Percentiles rank a stretch among this genome's conserved stretches.
Conservation (phyloP, 2,329 filamentous ascomycete species). For the Leptoxyphium fumago region DNA sequence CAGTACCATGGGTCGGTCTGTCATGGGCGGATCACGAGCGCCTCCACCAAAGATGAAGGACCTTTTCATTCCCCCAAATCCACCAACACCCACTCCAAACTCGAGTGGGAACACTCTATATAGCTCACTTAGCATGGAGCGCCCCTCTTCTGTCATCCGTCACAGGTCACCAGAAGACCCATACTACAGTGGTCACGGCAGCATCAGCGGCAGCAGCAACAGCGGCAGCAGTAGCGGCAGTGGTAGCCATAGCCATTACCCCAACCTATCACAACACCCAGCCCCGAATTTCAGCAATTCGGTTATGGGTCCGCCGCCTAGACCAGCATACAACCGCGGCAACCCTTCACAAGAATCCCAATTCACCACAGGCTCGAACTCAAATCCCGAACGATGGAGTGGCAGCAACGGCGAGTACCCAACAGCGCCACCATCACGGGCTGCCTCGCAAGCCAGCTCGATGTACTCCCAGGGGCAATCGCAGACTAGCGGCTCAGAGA, state of each 20-base stretch:
- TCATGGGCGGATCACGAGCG: conserved; percentile 35
- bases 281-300: conserved; percentile 6
- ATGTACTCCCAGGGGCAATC: conserved; percentile 10
- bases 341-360: conserved; percentile 1
- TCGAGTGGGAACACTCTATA: conserved; percentile 16
- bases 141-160: conserved; percentile 44
- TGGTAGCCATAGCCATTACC: too few relatives aligned
- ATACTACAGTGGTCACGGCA: conserved; percentile 51
- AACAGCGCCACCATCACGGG: conserved; percentile 17
- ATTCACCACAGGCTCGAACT: conserved; percentile 7
- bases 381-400: not conserved
- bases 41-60: conserved; percentile 91
- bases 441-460: not conserved
- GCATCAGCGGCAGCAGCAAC: conserved; percentile 4
- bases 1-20: conserved; percentile 15
- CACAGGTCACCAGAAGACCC: conserved; percentile 63
- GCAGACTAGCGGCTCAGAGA: conserved; percentile 58
- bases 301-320: conserved; percentile 1
- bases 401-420: conserved; percentile 11
- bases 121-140: conserved; percentile 27
- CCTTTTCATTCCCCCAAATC: conserved; percentile 36
- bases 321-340: conserved; percentile 4
- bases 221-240: too few relatives aligned
- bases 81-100: conserved; percentile 34
- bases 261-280: conserved; percentile 2